Percentiles rank a stretch among this genome's conserved stretches.
phyloP scores from a whole-genome alignment of 1,139 yeast genomes.

The Suhomyces panamericanus region DNA sequence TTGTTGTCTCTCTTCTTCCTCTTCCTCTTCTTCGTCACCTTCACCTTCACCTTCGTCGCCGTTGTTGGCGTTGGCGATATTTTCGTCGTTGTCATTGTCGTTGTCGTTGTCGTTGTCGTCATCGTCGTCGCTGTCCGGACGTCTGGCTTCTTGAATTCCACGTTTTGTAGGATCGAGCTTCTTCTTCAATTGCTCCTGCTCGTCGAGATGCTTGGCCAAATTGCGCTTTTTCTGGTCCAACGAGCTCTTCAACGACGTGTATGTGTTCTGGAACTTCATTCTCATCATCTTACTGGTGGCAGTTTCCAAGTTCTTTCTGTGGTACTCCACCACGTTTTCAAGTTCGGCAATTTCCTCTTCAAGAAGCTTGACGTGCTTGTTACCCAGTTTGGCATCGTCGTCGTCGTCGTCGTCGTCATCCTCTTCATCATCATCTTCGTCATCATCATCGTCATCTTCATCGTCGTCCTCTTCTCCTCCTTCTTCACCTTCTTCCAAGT shows the following conservation, averaged over 20 bases:
- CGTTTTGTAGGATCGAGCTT: slow-evolving; percentile 19
- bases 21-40: slow-evolving; percentile 17
- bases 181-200: slow-evolving; percentile 22
- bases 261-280: slow-evolving; percentile 82
- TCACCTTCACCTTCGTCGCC: slow-evolving; percentile 1
- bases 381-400: slow-evolving; percentile 33
- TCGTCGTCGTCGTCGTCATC: slow-evolving; percentile 33
- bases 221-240: slow-evolving; percentile 80
- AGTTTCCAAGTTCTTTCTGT: slow-evolving; percentile 68
- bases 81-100: slow-evolving; percentile 13
- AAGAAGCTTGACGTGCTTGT: slow-evolving; percentile 74
- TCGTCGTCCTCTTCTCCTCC: slow-evolving; percentile 20
- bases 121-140: slow-evolving; percentile 18
- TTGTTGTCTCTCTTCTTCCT: slow-evolving; percentile 19
- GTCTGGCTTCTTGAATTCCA: slow-evolving; percentile 15
- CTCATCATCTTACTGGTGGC: slow-evolving; percentile 87
- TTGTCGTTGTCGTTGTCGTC: slow-evolving; percentile 18
- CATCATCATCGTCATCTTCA: slow-evolving; percentile 29
- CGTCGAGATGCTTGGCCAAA: slow-evolving; percentile 43
- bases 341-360: slow-evolving; percentile 85
- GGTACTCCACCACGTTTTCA: slow-evolving; percentile 74
- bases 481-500: slow-evolving; percentile 17
- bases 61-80: slow-evolving; percentile 7
- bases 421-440: slow-evolving; percentile 31
- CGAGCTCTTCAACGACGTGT: slow-evolving; percentile 76